Evolutionary conservation across 139 green algal genomes (phyloP).

Genomic region (Chlorella sp.): DNA sequence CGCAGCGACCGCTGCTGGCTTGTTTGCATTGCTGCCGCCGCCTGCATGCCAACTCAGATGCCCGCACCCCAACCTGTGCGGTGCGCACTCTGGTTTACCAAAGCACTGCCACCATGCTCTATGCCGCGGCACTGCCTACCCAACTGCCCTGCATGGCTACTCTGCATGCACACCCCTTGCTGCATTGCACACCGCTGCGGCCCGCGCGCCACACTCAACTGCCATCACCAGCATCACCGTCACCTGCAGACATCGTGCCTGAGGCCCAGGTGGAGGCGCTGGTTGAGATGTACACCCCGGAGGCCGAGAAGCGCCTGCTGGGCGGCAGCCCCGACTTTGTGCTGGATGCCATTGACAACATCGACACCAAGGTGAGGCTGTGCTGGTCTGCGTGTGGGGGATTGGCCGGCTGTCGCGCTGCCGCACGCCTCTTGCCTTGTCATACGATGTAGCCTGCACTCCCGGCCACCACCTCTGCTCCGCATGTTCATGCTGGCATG

Average conservation of each 20-base stretch:
- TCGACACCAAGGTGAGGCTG: conserved; percentile 93
- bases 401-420: not conserved
- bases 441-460: no score
- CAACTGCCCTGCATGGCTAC: no score
- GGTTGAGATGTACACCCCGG: conserved; percentile 87
- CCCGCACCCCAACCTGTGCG: no score
- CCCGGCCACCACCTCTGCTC: no score
- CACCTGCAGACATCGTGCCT: conserved; percentile 79
- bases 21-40: not conserved
- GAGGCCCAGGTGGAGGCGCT: conserved; percentile 79
- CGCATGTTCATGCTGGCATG: no score
- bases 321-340: conserved; percentile 87
- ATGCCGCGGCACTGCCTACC: no score
- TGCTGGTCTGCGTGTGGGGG: not conserved
- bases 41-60: not conserved
- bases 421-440: no score
- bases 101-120: no score
- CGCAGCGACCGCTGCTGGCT: not conserved
- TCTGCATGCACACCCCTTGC: no score
- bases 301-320: conserved; percentile 82
- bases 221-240: not conserved
- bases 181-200: no score
- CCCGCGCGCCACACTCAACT: no score
- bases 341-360: conserved; percentile 99
- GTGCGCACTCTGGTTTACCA: no score